phyloP scores from a whole-genome alignment of 129 eudicot genomes.

The Artemisia argyi region DNA sequence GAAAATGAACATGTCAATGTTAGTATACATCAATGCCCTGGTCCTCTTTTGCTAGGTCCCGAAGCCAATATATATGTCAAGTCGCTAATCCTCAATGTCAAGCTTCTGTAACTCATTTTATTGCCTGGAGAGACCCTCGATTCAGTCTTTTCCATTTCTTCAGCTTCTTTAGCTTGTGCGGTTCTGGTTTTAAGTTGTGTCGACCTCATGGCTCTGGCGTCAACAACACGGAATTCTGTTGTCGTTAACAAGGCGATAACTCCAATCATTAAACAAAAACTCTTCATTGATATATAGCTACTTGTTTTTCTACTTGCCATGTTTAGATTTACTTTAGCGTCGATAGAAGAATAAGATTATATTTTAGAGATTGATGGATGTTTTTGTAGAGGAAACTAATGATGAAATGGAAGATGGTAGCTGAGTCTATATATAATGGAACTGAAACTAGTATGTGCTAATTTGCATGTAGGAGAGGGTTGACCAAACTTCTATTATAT shows the following conservation, averaged over 20 bases:
- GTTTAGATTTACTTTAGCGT: background rate
- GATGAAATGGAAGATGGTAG: background rate
- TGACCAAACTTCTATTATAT: background rate
- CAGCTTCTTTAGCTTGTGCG: background rate
- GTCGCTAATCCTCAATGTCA: background rate
- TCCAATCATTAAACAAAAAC: background rate
- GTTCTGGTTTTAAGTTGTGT: background rate
- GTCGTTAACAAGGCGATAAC: background rate
- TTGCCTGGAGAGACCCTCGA: background rate
- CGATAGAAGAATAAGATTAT: no score
- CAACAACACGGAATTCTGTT: background rate
- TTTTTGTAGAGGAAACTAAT: background rate
- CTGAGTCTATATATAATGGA: background rate
- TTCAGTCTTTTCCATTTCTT: slow-evolving; percentile 1
- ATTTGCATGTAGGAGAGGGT: slow-evolving; percentile 1
- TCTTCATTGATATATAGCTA: background rate
- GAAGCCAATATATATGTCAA: slow-evolving; percentile 6
- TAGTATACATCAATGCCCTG: slow-evolving; percentile 1
- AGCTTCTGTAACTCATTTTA: background rate
- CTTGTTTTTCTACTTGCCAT: no score
- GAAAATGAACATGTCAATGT: background rate
- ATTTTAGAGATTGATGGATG: no score
- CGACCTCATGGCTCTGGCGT: background rate
- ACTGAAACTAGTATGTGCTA: slow-evolving; percentile 13
- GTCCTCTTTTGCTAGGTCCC: slow-evolving; percentile 25